Conservation (phyloP, 2,329 filamentous ascomycete species). For the Cladosporium sp. region DNA sequence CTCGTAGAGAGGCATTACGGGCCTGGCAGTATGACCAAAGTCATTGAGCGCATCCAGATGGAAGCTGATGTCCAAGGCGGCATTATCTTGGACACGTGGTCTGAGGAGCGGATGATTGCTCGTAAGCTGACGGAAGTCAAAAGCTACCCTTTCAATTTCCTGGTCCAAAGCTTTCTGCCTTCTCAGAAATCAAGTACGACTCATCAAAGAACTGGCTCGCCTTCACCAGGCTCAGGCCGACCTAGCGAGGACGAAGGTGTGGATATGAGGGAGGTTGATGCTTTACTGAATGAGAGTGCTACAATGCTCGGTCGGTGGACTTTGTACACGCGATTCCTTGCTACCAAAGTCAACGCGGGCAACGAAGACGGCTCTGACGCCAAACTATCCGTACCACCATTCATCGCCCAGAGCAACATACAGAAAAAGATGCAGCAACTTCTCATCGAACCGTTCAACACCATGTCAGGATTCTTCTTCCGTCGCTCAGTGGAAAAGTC, state of each 20-base stretch:
- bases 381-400: constrained; percentile 65
- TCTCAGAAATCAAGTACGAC: constrained; percentile 64
- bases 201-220: constrained; percentile 66
- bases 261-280: constrained; percentile 95
- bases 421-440: constrained; percentile 74
- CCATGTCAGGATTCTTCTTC: constrained; percentile 95
- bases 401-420: constrained; percentile 77
- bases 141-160: constrained; percentile 95
- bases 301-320: constrained; percentile 94
- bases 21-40: constrained; percentile 85
- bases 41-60: constrained; percentile 88
- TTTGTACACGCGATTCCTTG: constrained; percentile 84
- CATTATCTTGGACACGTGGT: constrained; percentile 94
- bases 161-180: constrained; percentile 89
- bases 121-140: constrained; percentile 91
- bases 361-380: constrained; percentile 25
- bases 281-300: constrained; percentile 80
- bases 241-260: constrained; percentile 85
- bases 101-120: constrained; percentile 81
- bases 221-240: constrained; percentile 61
- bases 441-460: constrained; percentile 79
- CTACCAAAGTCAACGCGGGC: constrained; percentile 67
- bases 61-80: constrained; percentile 96
- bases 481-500: constrained; percentile 94
- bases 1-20: constrained; percentile 95